These are phyloP conservation scores for Haplosporangium sp. DNA, from an alignment of 371 early-diverging fungal genomes.

Conservation along the genomic window DNA sequence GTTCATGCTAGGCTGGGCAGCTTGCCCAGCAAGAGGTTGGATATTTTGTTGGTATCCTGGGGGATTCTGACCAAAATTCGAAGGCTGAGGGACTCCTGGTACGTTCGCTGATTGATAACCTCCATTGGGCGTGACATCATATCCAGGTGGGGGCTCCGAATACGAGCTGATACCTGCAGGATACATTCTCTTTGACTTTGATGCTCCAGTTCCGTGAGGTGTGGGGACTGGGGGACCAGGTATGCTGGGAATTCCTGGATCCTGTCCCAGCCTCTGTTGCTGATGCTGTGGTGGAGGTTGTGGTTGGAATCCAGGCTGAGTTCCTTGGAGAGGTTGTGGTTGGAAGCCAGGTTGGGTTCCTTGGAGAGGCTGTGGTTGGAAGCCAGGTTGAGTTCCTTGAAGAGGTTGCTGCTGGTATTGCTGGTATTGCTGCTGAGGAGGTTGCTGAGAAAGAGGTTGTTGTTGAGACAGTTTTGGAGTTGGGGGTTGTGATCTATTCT, in stretches of 20 bases:
- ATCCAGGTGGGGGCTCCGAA: slow-evolving; percentile 24
- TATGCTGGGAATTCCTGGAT: slow-evolving; percentile 12
- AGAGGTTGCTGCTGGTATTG: slow-evolving; percentile 11
- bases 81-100: slow-evolving; percentile 21
- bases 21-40: slow-evolving; percentile 42
- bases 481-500: slow-evolving; percentile 44
- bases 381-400: background rate
- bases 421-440: slow-evolving; percentile 20
- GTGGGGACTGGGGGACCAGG: slow-evolving; percentile 37
- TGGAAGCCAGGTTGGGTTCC: too few relatives aligned
- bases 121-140: slow-evolving; percentile 23
- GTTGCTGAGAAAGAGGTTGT: slow-evolving; percentile 20
- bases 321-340: too few relatives aligned
- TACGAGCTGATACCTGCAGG: slow-evolving; percentile 57
- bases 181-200: slow-evolving; percentile 68
- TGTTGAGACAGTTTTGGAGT: slow-evolving; percentile 39
- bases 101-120: slow-evolving; percentile 19
- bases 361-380: background rate
- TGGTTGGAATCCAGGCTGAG: background rate
- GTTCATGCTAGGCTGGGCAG: slow-evolving; percentile 29
- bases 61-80: slow-evolving; percentile 31
- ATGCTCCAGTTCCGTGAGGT: slow-evolving; percentile 36
- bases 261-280: slow-evolving; percentile 3
- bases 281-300: slow-evolving; percentile 22
- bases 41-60: slow-evolving; percentile 47